Conservation (phyloP, 2,329 filamentous ascomycete species). For the Atkinsonella texensis region DNA sequence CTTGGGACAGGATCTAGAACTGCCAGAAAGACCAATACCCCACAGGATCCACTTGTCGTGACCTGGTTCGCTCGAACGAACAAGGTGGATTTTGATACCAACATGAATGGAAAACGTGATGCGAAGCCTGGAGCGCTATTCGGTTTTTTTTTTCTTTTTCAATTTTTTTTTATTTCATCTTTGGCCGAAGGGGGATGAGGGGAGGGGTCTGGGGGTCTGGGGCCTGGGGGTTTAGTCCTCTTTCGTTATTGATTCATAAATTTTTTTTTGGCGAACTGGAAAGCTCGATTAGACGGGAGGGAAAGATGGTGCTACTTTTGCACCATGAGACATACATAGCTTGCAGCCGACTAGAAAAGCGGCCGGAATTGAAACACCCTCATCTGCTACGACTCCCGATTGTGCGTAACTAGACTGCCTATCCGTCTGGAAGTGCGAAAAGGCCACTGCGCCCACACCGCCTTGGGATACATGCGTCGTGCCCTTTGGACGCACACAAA, state of each 20-base stretch:
- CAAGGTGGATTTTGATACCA: neutral
- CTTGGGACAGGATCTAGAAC: slow-evolving; percentile 1
- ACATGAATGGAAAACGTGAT: neutral
- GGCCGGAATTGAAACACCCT: neutral
- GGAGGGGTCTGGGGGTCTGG: too few relatives aligned
- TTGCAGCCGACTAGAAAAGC: neutral
- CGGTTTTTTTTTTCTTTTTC: neutral
- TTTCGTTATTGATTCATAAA: too few relatives aligned
- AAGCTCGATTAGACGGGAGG: neutral
- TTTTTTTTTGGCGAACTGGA: neutral
- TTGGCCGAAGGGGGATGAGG: too few relatives aligned
- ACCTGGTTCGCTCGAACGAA: neutral
- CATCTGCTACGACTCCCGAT: too few relatives aligned
- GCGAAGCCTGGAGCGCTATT: neutral
- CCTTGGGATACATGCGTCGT: too few relatives aligned
- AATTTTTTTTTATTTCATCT: neutral
- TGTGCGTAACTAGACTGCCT: neutral
- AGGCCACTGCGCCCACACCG: too few relatives aligned
- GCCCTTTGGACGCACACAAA: too few relatives aligned
- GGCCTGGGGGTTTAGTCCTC: too few relatives aligned
- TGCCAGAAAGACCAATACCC: neutral
- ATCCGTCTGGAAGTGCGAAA: too few relatives aligned
- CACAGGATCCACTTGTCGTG: neutral
- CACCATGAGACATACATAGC: neutral
- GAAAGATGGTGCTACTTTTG: neutral